Conservation (phyloP, 257 asterid genomes). For the Knoxia roxburghii region DNA sequence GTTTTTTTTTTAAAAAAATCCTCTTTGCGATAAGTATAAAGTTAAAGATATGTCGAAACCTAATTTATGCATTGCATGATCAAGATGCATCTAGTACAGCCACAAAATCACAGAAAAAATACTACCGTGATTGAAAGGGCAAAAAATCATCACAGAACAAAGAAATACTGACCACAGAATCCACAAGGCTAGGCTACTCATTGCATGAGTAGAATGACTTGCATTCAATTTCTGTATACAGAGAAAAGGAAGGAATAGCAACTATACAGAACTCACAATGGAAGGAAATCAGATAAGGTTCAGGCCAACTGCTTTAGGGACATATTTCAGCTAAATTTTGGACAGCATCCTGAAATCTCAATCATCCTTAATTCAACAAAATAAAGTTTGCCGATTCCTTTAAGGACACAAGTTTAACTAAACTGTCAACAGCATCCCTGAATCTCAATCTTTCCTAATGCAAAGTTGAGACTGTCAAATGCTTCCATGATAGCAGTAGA, state of each 20-base stretch:
- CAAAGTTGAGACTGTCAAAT: background rate
- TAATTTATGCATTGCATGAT: background rate
- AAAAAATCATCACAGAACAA: background rate
- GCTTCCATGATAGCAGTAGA: background rate
- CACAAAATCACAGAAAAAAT: background rate
- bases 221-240: background rate
- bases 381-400: no score
- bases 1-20: background rate
- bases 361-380: no score
- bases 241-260: background rate
- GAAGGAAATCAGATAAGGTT: background rate
- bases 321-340: background rate
- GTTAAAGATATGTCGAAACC: background rate
- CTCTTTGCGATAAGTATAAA: background rate
- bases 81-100: background rate
- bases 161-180: background rate
- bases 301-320: background rate
- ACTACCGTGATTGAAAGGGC: background rate
- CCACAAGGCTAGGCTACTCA: background rate
- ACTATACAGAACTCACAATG: slow-evolving; percentile 2
- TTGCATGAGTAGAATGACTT: background rate
- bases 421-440: no score
- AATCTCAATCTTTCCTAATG: background rate
- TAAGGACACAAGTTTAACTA: no score
- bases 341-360: background rate